Evolutionary conservation across 2,329 filamentous ascomycete genomes (phyloP), one percentile per base, ranked within the genome.

Genomic region (Coniochaeta sp.): DNA sequence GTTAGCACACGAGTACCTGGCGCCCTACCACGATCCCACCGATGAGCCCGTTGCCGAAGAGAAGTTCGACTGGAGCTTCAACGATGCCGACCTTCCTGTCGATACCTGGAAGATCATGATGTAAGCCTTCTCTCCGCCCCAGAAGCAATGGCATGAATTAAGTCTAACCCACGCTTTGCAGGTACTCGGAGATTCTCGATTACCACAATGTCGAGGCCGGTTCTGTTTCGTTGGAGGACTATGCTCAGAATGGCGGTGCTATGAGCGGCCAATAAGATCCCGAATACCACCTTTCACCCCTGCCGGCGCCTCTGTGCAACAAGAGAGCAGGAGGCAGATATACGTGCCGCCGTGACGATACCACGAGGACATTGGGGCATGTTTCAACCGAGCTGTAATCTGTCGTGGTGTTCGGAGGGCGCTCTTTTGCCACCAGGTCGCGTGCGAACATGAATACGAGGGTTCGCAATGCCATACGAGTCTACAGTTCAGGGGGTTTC

Each of bases 71-170:
- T 99, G 95, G 95, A 97, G 93, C 59, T 99, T 99, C 79, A 98
- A 98, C 74, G 95, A 99, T 69, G 95, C 93, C 55, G 95, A 99
- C 72, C 80, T 99, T 60, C 93, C 95, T 0, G 93, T 98, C 57
- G 95, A 99, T 72, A 96, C 93, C n/a, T 99, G 95, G 95, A 99
- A 99, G 81, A 97, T 99, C 73, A 99, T 98, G 95, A 99, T 99
- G 95, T 96, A 82, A 72, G 89, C 74, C 28, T 42, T 17, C 24
- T n/a, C 47, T 9, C 40, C 4, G 30, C n/a, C 12, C 17, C 26
- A 3, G 8, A 17, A 28, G 17, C 12, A 57, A 40, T 50, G 34
- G 9, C 4, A 32, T 30, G 17, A 7, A 10, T 38, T 24, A 3
- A n/a, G n/a, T n/a, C 34, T 44, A 44, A 57, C 32, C 36, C 26